Evolutionary conservation across 1,284 basidiomycete species (phyloP).

Genomic region (Salmacisia buchloeana): DNA sequence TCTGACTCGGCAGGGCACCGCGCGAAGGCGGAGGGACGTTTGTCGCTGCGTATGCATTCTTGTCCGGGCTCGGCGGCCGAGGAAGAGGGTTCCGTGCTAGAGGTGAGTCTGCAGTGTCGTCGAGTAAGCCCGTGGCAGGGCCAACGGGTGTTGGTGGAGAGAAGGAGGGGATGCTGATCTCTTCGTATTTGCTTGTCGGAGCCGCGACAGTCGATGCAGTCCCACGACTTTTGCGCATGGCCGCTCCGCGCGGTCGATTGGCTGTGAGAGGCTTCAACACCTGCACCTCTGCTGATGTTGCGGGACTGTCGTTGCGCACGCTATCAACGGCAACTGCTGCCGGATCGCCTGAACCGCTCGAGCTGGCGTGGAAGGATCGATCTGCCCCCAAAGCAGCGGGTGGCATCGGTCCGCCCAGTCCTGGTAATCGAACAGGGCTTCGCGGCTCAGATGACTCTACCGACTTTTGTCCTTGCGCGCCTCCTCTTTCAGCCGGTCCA

Average conservation of each 20-base stretch:
- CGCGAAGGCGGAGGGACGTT: not conserved
- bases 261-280: not conserved
- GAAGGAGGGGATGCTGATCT: not conserved
- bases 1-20: conserved; percentile 6
- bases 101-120: not conserved
- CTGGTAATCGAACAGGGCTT: conserved; percentile 25
- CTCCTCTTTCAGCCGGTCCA: no score
- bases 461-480: not conserved
- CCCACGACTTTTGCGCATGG: not conserved
- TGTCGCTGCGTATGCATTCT: not conserved
- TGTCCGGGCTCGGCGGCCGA: not conserved
- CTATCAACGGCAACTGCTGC: no score
- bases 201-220: not conserved
- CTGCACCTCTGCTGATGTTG: not conserved
- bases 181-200: not conserved
- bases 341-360: no score
- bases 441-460: conserved; percentile 17
- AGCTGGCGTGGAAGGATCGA: no score
- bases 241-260: conserved; percentile 13
- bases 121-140: no score
- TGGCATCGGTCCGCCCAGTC: conserved; percentile 23
- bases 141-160: no score
- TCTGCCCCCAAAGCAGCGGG: conserved; percentile 17
- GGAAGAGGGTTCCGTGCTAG: not conserved
- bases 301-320: no score